phyloP scores from a whole-genome alignment of 192 early-diverging fungal genomes.

The Gryganskiella cystojenkinii region DNA sequence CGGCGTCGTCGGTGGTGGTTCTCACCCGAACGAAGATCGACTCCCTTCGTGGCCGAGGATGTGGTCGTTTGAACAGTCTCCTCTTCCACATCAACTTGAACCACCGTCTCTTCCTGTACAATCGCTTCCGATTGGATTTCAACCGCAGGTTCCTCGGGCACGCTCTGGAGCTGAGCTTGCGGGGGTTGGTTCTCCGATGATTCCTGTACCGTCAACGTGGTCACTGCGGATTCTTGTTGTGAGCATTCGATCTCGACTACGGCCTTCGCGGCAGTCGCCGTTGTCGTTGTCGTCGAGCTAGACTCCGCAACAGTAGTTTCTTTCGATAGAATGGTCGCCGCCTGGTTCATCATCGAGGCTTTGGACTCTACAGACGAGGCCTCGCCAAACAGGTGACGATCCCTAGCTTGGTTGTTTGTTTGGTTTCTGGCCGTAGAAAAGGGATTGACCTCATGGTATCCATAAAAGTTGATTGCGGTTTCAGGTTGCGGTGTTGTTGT shows the following conservation, averaged over 20 bases:
- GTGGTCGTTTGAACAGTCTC: too few species aligned
- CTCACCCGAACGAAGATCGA: background rate
- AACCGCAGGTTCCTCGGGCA: too few species aligned
- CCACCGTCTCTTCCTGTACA: background rate
- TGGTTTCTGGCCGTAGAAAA: slow-evolving; percentile 41
- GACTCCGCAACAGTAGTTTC: background rate
- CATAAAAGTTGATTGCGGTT: slow-evolving; percentile 42
- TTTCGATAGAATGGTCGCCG: background rate
- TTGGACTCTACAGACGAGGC: slow-evolving; percentile 34
- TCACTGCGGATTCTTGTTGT: background rate
- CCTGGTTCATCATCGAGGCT: slow-evolving; percentile 16
- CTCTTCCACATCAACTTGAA: too few species aligned
- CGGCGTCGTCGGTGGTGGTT: background rate
- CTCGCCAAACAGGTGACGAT: slow-evolving; percentile 45
- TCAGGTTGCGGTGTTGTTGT: slow-evolving; percentile 32
- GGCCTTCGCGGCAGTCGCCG: background rate
- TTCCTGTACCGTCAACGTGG: background rate
- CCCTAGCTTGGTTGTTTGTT: slow-evolving; percentile 11
- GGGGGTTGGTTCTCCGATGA: background rate
- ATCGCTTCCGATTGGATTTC: too few species aligned
- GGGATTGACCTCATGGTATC: slow-evolving; percentile 37
- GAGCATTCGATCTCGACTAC: too few species aligned
- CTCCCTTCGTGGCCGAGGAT: background rate
- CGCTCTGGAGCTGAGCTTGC: background rate
- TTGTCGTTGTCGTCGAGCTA: background rate